These are phyloP conservation scores for Nakazawaea laoshanensis DNA, from an alignment of 805 yeast species.

Conservation along the genomic window DNA sequence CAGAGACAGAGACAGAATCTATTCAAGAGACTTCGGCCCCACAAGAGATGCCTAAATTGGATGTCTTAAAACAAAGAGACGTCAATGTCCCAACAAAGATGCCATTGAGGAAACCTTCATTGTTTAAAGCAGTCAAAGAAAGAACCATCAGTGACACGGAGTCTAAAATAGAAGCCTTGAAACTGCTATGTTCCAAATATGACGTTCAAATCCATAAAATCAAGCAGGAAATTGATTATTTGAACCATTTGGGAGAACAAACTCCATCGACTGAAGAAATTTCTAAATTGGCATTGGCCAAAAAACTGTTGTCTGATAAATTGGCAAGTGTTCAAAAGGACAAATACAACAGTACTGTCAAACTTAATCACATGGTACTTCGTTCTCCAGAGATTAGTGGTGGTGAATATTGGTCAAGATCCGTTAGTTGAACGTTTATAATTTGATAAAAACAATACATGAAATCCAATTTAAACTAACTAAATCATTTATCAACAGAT, in stretches of 20 bases:
- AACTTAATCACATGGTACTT: slow-evolving; percentile 9
- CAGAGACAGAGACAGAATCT: neutral
- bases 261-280: slow-evolving; percentile 9
- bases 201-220: slow-evolving; percentile 7
- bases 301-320: slow-evolving; percentile 7
- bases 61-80: slow-evolving; percentile 8
- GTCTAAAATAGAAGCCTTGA: slow-evolving; percentile 6
- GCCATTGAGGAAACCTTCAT: slow-evolving; percentile 6
- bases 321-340: slow-evolving; percentile 9
- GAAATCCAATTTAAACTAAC: neutral
- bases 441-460: neutral
- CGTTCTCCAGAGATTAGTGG: slow-evolving; percentile 7
- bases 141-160: slow-evolving; percentile 1
- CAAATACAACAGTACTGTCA: slow-evolving; percentile 8
- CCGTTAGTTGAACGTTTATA: slow-evolving; percentile 8
- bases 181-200: neutral
- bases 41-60: neutral
- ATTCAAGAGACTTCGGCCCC: neutral
- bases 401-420: slow-evolving; percentile 11
- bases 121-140: slow-evolving; percentile 8
- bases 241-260: slow-evolving; percentile 6
- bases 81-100: slow-evolving; percentile 1
- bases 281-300: slow-evolving; percentile 8
- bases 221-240: slow-evolving; percentile 6
- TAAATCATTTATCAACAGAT: slow-evolving; percentile 5